Evolutionary conservation across 2,329 filamentous ascomycete species (phyloP), one percentile per base, ranked within the genome.

Genomic region (Escovopsis sp.): DNA sequence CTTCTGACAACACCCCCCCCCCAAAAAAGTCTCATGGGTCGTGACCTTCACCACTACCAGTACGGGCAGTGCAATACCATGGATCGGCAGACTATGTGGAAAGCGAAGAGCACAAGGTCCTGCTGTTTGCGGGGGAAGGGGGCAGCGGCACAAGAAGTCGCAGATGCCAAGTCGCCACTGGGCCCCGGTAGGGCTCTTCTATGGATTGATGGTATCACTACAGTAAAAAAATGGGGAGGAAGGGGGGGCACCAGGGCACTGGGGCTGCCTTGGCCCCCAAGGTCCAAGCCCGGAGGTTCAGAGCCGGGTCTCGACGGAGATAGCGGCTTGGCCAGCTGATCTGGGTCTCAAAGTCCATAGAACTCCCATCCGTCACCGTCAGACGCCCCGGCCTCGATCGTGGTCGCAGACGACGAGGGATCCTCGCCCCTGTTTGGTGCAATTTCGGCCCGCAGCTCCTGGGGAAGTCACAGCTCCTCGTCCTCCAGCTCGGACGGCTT

Each of bases 401-500:
- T 50, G 43, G 55, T 52, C 44, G 54, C 53, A 44, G 36, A 45
- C 34, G 43, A 37, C 41, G 44, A 44, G 39, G 42, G 39, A n/a
- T 32, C 42, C 15, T 15, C 35, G 35, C 51, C 50, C 48, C 57
- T 56, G 42, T 49, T 56, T 45, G 69, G 68, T 45, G 66, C 64
- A 57, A 70, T 72, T 60, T 84, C 79, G 41, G 65, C 70, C 51
- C 79, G 67, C 37, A 84, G 62, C 59, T 85, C 80, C 60, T 77
- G 61, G 36, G 76, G 66, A 48, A 88, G 84, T 94, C 87, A 95
- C 63, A 88, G 72, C 64, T 88, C 83, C 55, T 89, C 84, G 53
- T 89, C 84, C 50, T 87, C 89, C 57, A 98, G 76, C 61, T 98
- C 91, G n/a, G 87, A 91, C 39, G 91, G 93, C 71, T 98, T 96